Evolutionary conservation across 768 basidiomycete species (phyloP).

Genomic region (Pholiota conissans): DNA sequence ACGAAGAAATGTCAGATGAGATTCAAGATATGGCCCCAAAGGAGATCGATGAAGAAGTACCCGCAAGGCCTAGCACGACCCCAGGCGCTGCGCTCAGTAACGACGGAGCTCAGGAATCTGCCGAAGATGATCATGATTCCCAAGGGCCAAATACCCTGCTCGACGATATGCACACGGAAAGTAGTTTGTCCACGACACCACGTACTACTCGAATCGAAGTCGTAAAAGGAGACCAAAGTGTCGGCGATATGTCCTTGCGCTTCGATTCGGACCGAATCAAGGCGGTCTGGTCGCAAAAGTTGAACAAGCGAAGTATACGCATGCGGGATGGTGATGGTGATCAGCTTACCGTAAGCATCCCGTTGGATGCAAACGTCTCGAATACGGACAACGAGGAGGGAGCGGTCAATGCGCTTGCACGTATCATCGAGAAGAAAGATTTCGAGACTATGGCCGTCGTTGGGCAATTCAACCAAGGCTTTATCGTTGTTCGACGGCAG

Average conservation of each 20-base stretch:
- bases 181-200: slow-evolving; percentile 9
- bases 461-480: slow-evolving; percentile 96
- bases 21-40: neutral
- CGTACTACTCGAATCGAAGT: slow-evolving; percentile 36
- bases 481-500: slow-evolving; percentile 80
- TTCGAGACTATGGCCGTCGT: slow-evolving; percentile 82
- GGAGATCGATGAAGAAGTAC: neutral
- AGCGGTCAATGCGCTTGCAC: slow-evolving; percentile 67
- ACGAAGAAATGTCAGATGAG: neutral
- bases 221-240: slow-evolving; percentile 30
- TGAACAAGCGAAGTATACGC: slow-evolving; percentile 1
- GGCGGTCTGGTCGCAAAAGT: slow-evolving; percentile 16
- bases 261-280: slow-evolving; percentile 28
- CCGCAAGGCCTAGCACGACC: too few species aligned
- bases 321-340: neutral
- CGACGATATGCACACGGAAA: neutral
- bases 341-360: slow-evolving; percentile 11
- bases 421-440: slow-evolving; percentile 86
- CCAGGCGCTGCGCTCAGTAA: too few species aligned
- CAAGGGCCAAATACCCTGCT: neutral
- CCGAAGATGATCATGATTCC: neutral
- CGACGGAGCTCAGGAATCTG: neutral
- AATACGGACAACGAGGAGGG: slow-evolving; percentile 50
- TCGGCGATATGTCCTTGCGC: slow-evolving; percentile 27
- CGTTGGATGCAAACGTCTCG: slow-evolving; percentile 38